Evolutionary conservation across 2,329 filamentous ascomycete genomes (phyloP), one percentile per base, ranked within the genome.

Genomic region (Thyridium curvatum): DNA sequence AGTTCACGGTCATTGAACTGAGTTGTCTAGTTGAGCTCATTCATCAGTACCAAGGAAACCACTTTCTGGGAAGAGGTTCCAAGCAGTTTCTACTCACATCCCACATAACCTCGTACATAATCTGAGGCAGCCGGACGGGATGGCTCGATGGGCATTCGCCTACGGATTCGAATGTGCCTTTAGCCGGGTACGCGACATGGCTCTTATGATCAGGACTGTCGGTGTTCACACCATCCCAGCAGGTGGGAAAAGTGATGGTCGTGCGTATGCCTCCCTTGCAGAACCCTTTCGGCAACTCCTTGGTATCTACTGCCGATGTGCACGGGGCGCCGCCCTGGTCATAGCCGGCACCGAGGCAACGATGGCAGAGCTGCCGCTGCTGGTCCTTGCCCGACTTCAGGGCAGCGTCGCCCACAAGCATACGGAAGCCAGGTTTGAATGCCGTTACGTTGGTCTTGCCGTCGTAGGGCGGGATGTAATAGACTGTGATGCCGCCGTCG

Each of bases 41-140:
- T 3, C 18, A 16, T 18, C 13, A 17, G 9, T 6, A 31, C 14
- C 14, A 35, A 16, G 30, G 7, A 30, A 39, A 37, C 3, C 12
- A n/a, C n/a, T n/a, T n/a, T n/a, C n/a, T n/a, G n/a, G n/a, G n/a
- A n/a, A n/a, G n/a, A n/a, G n/a, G n/a, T n/a, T n/a, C n/a, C n/a
- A n/a, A n/a, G n/a, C n/a, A n/a, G n/a, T n/a, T n/a, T n/a, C n/a
- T n/a, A 54, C 51, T 61, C 39, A 54, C 52, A 38, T 65, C 55
- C 65, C 70, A 82, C 52, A 77, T 69, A 39, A 77, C 69, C 55
- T 81, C 77, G 48, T 66, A 76, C 63, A 82, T 80, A 41, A 83
- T 65, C 14, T 76, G 77, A 12, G 77, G 65, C 4, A 79, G 59
- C 46, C 72, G 73, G 2, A 69, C 65, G 1, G 74, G 75, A 49